These are phyloP conservation scores for Penicillium herquei DNA, from an alignment of 495 filamentous ascomycete species.

Conservation along the genomic window DNA sequence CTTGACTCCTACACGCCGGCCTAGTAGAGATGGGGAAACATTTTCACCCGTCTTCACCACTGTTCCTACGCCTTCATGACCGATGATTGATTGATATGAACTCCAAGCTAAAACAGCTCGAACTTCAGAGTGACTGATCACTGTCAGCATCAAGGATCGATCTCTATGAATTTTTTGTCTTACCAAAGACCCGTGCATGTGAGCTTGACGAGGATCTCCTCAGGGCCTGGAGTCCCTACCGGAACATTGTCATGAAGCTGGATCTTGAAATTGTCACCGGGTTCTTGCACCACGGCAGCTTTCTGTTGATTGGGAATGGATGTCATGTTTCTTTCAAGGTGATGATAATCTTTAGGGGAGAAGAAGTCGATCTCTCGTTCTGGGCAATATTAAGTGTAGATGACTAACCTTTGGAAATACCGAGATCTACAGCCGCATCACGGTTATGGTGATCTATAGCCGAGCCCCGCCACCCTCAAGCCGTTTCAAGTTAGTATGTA, in stretches of 20 bases:
- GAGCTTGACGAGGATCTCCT: slow-evolving; percentile 23
- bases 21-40: slow-evolving; percentile 19
- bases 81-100: slow-evolving; percentile 29
- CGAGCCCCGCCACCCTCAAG: not conserved
- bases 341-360: not conserved
- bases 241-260: slow-evolving; percentile 10
- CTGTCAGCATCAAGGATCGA: not conserved
- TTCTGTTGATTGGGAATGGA: slow-evolving; percentile 14
- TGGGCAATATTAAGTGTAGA: not conserved
- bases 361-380: not conserved
- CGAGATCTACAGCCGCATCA: not conserved
- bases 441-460: slow-evolving; percentile 6
- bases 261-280: slow-evolving; percentile 15
- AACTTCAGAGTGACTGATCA: slow-evolving; percentile 25
- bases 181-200: slow-evolving; percentile 25
- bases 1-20: slow-evolving; percentile 37
- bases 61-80: slow-evolving; percentile 38
- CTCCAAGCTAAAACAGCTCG: slow-evolving; percentile 22
- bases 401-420: slow-evolving; percentile 3
- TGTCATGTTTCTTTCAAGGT: not conserved
- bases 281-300: slow-evolving; percentile 20
- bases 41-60: slow-evolving; percentile 26
- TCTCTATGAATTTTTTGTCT: not conserved
- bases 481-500: too few relatives aligned
- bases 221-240: slow-evolving; percentile 12